Conservation (phyloP, 805 yeast genomes). For the Ogataea zsoltii region DNA sequence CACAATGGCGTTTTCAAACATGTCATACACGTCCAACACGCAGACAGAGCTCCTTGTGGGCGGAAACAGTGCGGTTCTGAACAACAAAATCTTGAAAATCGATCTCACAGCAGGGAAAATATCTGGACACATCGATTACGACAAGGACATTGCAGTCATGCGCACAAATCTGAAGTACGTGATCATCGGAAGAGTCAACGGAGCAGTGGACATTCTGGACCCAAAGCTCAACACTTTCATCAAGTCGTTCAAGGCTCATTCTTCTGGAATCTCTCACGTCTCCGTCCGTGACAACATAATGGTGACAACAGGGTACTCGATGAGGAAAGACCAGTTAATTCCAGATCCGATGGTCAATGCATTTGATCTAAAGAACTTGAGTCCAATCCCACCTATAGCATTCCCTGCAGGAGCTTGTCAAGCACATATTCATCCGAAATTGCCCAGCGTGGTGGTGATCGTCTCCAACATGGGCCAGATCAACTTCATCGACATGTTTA, state of each 20-base stretch:
- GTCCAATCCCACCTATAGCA: slow-evolving; percentile 74
- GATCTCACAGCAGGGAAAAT: slow-evolving; percentile 43
- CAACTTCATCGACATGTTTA: slow-evolving; percentile 80
- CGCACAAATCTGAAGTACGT: slow-evolving; percentile 53
- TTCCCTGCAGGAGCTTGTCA: slow-evolving; percentile 88
- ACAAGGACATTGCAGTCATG: slow-evolving; percentile 47
- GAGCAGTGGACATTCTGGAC: slow-evolving; percentile 65
- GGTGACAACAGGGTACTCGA: slow-evolving; percentile 79
- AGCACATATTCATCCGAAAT: slow-evolving; percentile 81
- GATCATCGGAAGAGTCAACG: slow-evolving; percentile 59
- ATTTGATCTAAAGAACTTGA: slow-evolving; percentile 74
- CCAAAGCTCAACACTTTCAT: slow-evolving; percentile 48
- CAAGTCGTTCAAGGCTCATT: slow-evolving; percentile 58
- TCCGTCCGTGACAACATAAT: slow-evolving; percentile 65
- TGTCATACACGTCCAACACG: slow-evolving; percentile 43
- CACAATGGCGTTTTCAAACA: slow-evolving; percentile 37
- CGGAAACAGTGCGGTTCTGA: slow-evolving; percentile 32
- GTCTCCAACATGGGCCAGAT: slow-evolving; percentile 79
- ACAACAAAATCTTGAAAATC: slow-evolving; percentile 39
- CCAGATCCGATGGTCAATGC: slow-evolving; percentile 83
- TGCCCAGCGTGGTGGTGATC: slow-evolving; percentile 73
- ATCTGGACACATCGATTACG: slow-evolving; percentile 40
- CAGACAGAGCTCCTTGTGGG: slow-evolving; percentile 48
- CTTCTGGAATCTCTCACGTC: slow-evolving; percentile 61
- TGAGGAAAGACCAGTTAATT: slow-evolving; percentile 55